Base-by-base conservation (phyloP, 2,329 filamentous ascomycete genomes). In the Xylariales sp. region DNA sequence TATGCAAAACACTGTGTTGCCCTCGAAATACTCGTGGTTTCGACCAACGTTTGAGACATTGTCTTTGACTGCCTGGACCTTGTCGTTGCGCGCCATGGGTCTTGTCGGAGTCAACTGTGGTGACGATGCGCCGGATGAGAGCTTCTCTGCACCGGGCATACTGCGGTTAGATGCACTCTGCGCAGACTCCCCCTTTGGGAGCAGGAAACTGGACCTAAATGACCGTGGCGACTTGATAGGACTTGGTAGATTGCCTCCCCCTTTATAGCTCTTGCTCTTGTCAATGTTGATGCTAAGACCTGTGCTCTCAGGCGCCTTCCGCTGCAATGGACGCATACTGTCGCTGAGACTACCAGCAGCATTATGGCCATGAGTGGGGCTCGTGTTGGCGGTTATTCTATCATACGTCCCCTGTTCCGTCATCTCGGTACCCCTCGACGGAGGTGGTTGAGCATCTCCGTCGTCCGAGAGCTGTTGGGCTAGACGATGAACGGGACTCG, bases 21-120 rank as follows among this genome's bases (percentile, higher is more conserved):
- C 93, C 32, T 87, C 79, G 56, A 96, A 97, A 61, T 95, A 95
- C 60, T 97, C 80, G 63, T 91, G 86, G 54, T 96, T 95, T 50
- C 76, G 83, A 38, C 86, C 82, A 42, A 77, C 57, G 25, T 71
- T 63, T 1, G 44, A 63, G 18, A 61, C 50, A 33, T 66, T 66
- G 19, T 66, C 51, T 36, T 57, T 63, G 31, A 55, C 52, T 36
- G 43, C 38, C 49, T 52, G 44, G 18, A 48, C 34, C 31, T 47
- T 55, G 39, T 40, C 51, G 44, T 42, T 52, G 31, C 56, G 45
- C 15, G 54, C 28, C 25, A 44, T 46, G 48, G 53, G 41, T 12
- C 46, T 43, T 9, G 57, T 50, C 29, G 60, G 58, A 6, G 56
- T 60, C 38, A 86, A 71, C 34, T 74, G 76, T 3, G 88, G 88